Conservation (phyloP, 2,329 filamentous ascomycete species). For the Aspergillus eucalypticola region DNA sequence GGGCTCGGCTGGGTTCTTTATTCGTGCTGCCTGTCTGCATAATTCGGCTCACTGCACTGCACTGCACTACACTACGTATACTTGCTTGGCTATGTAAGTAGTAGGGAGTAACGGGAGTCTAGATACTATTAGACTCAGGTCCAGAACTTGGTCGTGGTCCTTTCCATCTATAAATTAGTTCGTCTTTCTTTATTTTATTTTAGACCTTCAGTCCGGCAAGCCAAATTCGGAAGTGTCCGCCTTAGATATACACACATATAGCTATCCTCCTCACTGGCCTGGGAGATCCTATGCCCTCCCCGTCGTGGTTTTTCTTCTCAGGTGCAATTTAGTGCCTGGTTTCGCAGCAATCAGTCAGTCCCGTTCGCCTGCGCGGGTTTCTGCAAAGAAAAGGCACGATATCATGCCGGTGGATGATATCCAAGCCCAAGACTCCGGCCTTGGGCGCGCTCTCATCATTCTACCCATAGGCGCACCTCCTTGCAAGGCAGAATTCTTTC, state of each 20-base stretch:
- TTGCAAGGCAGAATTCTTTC: background rate
- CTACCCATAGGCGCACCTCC: background rate
- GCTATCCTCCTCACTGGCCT: background rate
- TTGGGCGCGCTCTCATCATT: conserved; percentile 2
- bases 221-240: background rate
- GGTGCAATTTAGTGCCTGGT: background rate
- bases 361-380: conserved; percentile 9
- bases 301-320: conserved; percentile 3
- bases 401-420: conserved; percentile 1
- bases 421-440: background rate
- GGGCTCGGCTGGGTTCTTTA: background rate
- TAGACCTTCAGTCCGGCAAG: background rate
- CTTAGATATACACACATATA: conserved; percentile 1
- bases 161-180: background rate
- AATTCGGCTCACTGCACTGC: background rate
- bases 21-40: background rate
- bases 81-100: too few relatives aligned
- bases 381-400: conserved; percentile 1
- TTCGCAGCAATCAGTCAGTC: background rate
- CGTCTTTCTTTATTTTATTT: background rate
- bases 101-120: background rate
- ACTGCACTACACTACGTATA: background rate
- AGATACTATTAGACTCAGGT: background rate
- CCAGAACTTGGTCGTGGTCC: background rate
- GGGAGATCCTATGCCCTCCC: background rate